A percentile compares a stretch with the other conserved stretches of the same genome.
Evolutionary conservation across 257 asterid species (phyloP).

Genomic region (Scutellaria galericulata): DNA sequence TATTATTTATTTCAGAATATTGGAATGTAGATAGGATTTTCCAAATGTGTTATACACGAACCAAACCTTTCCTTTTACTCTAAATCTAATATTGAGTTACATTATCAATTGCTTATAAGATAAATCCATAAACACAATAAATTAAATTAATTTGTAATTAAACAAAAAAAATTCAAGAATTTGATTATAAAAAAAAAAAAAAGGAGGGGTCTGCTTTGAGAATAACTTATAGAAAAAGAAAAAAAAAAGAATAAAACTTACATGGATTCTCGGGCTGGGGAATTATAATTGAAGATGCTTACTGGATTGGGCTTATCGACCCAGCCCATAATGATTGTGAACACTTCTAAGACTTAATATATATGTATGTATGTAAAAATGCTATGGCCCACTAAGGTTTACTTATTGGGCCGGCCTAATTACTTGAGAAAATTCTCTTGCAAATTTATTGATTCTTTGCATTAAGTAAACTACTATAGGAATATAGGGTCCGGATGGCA

Average conservation of each 20-base stretch:
- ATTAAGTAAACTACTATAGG: too few species aligned
- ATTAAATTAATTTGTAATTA: background rate
- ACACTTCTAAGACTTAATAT: too few species aligned
- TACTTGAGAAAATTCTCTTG: too few species aligned
- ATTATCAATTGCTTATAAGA: background rate
- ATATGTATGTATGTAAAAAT: too few species aligned
- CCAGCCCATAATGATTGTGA: background rate
- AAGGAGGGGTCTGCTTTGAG: too few species aligned
- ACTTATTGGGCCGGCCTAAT: background rate
- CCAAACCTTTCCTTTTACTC: conserved; percentile 9
- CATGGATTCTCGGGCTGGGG: background rate
- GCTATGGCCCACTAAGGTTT: background rate
- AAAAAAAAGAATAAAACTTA: too few species aligned
- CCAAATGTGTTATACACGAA: conserved; percentile 21
- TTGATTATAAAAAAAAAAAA: too few species aligned
- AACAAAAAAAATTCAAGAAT: too few species aligned
- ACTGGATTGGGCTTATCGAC: background rate
- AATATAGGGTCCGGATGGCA: too few species aligned
- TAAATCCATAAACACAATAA: background rate
- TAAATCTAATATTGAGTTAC: background rate
- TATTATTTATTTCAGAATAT: conserved; percentile 24
- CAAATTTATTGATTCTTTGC: too few species aligned
- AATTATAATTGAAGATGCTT: background rate
- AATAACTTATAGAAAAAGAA: too few species aligned
- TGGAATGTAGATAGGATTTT: conserved; percentile 28